Evolutionary conservation across 805 yeast genomes (phyloP).

Genomic region (Torulaspora microellipsoides): DNA sequence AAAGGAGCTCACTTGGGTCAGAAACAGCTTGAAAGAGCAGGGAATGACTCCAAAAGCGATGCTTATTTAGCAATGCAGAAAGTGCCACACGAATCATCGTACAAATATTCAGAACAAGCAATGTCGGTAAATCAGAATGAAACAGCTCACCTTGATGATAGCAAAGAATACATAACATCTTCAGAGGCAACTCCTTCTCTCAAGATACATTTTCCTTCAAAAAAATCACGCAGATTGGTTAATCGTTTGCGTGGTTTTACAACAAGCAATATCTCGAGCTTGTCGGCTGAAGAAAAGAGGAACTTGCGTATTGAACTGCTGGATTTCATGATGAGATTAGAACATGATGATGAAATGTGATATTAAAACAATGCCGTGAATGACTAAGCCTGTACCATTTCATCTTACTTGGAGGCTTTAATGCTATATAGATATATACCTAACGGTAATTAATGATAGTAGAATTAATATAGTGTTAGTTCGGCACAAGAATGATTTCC

Average conservation of each 20-base stretch:
- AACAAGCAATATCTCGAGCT: slow-evolving; percentile 11
- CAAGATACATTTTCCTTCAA: slow-evolving; percentile 18
- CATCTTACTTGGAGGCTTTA: not conserved
- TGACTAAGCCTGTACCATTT: not conserved
- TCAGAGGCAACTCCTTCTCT: slow-evolving; percentile 14
- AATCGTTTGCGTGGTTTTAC: slow-evolving; percentile 17
- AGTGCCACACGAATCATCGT: no score
- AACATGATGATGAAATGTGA: slow-evolving; percentile 7
- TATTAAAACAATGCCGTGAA: no score
- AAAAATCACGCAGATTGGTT: slow-evolving; percentile 21
- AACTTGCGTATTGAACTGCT: slow-evolving; percentile 23
- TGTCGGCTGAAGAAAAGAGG: slow-evolving; percentile 22
- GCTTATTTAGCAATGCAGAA: no score
- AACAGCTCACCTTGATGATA: no score
- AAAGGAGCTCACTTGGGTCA: not conserved
- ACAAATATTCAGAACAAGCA: no score
- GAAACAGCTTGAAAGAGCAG: no score
- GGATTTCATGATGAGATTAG: slow-evolving; percentile 26
- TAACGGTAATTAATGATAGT: not conserved
- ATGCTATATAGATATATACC: not conserved
- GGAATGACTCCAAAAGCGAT: no score
- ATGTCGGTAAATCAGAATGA: no score
- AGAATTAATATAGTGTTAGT: slow-evolving; percentile 4
- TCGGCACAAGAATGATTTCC: slow-evolving; percentile 47
- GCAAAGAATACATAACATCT: slow-evolving; percentile 1